Base-by-base conservation (phyloP, 2,329 filamentous ascomycete genomes). In the Penicillium sp. region DNA sequence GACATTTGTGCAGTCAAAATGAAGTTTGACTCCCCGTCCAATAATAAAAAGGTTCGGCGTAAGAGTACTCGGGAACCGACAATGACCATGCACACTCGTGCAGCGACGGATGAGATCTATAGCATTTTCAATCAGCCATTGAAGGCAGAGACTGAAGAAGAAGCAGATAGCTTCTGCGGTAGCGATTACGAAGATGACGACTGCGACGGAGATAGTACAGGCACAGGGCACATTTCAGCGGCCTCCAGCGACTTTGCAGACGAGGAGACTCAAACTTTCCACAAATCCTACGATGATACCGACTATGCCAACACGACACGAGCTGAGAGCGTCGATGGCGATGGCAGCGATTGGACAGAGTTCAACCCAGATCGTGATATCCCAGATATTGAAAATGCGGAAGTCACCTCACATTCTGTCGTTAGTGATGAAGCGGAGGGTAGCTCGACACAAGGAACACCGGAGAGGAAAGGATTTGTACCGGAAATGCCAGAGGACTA, bases 91-190 rank as follows among this genome's bases (percentile, higher is more conserved):
- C 89, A 97, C 64, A 98, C 93, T 12, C 87, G 82, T 60, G 91
- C 93, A 57, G 93, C 93, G 4, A 96, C 91, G 54, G 90, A 97
- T 60, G 93, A 98, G 60, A 96, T 98, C 45, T 97, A 97, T 62
- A 89, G 89, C 51, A 88, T 98, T 42, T 98, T 97, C 71, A 97
- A 93, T 62, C 87, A 93, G 51, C 91, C 93, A 2, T 68, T 91
- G 32, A 77, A 78, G 54, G 72, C 73, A 3, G 67, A 73, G 48
- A 61, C 72, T 2, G 70, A 71, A 29, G 65, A 70, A 45, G 78
- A 76, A 22, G 75, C 76, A 2, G 82, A 88, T 13, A 83, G 84
- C 49, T 82, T 85, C 40, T 86, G 76, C 48, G 80, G 80, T 15
- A 80, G 76, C 50, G 79, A 80, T 28, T 77, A 86, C 56, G 85